Conservation (phyloP, 2,329 filamentous ascomycete genomes). For the Myrmaecium sp. region DNA sequence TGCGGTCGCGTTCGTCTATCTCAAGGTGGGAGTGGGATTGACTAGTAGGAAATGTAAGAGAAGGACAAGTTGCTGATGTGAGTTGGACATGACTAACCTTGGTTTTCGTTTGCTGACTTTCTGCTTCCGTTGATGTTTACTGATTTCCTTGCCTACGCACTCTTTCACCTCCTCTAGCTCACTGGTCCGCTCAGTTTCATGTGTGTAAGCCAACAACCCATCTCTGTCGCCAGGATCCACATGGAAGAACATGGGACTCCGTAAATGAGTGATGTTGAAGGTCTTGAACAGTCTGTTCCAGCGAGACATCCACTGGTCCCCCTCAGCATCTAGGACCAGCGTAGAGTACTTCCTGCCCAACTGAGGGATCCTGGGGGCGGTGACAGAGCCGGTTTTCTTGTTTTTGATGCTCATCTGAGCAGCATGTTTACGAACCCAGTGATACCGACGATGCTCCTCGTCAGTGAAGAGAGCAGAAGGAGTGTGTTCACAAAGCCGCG, state of each 20-base stretch:
- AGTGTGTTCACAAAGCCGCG: conserved; percentile 52
- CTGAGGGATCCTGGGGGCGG: conserved; percentile 11
- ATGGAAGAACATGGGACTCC: conserved; percentile 74
- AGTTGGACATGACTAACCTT: conserved; percentile 22
- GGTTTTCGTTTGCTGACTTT: conserved; percentile 25
- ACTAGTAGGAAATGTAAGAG: neutral
- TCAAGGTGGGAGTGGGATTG: conserved; percentile 14
- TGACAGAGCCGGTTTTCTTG: conserved; percentile 24
- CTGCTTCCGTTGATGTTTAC: conserved; percentile 61
- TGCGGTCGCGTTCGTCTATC: conserved; percentile 29
- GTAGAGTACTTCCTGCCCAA: conserved; percentile 23
- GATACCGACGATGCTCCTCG: conserved; percentile 65
- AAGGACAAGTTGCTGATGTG: neutral
- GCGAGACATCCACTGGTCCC: conserved; percentile 47
- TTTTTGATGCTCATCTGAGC: conserved; percentile 42
- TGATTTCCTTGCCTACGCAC: conserved; percentile 64
- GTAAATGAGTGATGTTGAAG: conserved; percentile 52
- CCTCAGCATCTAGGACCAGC: conserved; percentile 50
- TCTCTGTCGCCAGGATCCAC: conserved; percentile 61
- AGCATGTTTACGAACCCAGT: conserved; percentile 55
- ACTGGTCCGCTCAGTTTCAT: conserved; percentile 39
- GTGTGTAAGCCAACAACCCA: conserved; percentile 51
- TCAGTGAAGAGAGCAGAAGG: conserved; percentile 70
- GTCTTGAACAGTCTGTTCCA: conserved; percentile 55
- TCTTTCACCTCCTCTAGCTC: conserved; percentile 55